Base-by-base conservation (phyloP, 371 early-diverging fungal species). In the Rhizomucor miehei region DNA sequence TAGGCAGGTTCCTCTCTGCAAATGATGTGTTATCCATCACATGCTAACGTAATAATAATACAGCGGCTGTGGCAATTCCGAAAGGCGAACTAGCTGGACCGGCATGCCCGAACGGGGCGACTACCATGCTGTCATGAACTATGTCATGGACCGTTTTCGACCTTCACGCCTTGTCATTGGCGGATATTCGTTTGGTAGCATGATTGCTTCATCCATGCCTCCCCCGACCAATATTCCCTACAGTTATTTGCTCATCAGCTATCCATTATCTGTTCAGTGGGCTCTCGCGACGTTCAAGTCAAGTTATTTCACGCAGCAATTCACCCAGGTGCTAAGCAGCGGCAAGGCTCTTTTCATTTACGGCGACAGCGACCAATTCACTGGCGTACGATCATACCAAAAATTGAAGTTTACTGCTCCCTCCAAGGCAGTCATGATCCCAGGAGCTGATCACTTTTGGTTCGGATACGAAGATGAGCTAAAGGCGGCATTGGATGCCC, bases 71-170 rank as follows among this genome's bases (percentile, higher is more conserved):
- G 84, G 84, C 12, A 56, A 59, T 12, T 83, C 84, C 2, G 66
- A 69, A 55, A 81, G 81, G 16, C 62, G 59, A 48, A 81, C 84
- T 0, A 81, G 81, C 20, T 83, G 81, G 81, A 76, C 78, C 8
- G 84, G 75, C 12, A 75, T 78, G 52, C 70, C 79, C 4, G 84
- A 83, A 51, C 67, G 77, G 40, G 73, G 72, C 11, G 81, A 83
- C 48, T 83, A 83, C 45, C 58, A 68, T 41, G 68, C 77, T 1
- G 68, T 79, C 1, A 51, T 82, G 8, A 66, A 80, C 24, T 65
- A 69, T 55, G 16, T 77, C 3, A 51, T 60, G 2, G 43, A 56
- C 2, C 23, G 20, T 3, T n/a, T 36, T 6, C 20, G 47, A 43
- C 52, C 45, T 39, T 56, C 63, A 36, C 44, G 16, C 29, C 16